Conservation (phyloP, 73 alveolate species). For the Uronychia setigera region DNA sequence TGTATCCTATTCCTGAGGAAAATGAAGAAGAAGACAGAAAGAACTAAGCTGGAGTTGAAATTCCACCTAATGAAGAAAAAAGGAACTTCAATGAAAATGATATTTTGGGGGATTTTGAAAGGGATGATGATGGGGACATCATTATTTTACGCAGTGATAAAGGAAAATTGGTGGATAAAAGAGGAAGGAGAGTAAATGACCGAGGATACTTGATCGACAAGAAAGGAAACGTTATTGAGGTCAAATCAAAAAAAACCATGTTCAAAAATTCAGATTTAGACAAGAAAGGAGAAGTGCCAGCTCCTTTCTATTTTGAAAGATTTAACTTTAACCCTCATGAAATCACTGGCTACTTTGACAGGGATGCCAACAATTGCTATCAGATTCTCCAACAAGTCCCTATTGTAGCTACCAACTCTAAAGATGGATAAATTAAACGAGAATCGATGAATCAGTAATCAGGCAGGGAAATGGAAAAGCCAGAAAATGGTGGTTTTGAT, state of each 20-base stretch:
- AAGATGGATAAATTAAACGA: conserved; percentile 20
- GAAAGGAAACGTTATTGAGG: conserved; percentile 56
- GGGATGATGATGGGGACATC: conserved; percentile 38
- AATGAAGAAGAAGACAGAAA: not conserved
- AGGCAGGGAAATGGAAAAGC: conserved; percentile 20
- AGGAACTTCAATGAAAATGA: conserved; percentile 44
- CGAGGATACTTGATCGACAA: conserved; percentile 46
- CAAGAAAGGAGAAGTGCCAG: conserved; percentile 62
- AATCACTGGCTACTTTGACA: conserved; percentile 52
- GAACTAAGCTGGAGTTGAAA: not conserved
- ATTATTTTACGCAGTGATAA: conserved; percentile 15
- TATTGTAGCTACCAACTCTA: conserved; percentile 31
- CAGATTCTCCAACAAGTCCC: conserved; percentile 16
- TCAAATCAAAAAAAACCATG: conserved; percentile 33
- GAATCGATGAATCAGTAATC: not conserved
- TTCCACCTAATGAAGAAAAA: conserved; percentile 11
- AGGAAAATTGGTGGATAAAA: conserved; percentile 47
- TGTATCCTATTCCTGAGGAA: not conserved
- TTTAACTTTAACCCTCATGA: conserved; percentile 56
- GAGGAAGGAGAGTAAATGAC: conserved; percentile 57
- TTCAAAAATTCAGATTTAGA: conserved; percentile 34
- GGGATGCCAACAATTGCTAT: conserved; percentile 33
- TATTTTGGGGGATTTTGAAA: conserved; percentile 44
- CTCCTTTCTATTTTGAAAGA: conserved; percentile 59
- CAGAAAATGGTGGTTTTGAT: conserved; percentile 32